Base-by-base conservation (phyloP, 1,284 basidiomycete species). In the Pterulicium gracile region DNA sequence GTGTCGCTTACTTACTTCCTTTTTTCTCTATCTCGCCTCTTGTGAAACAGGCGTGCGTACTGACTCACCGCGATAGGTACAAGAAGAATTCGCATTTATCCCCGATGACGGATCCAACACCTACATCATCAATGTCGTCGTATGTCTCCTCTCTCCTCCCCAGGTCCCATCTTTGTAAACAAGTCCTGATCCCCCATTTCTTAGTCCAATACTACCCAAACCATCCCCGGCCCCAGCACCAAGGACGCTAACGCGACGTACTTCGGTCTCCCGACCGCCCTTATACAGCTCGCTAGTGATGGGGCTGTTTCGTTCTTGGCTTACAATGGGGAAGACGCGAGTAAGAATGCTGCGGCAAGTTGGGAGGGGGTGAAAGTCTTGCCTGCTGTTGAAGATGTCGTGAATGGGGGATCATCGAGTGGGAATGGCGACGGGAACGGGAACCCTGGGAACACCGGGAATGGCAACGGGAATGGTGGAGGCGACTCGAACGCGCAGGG, bases 61-160 rank as follows among this genome's bases (percentile, higher is more conserved):
- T n/a, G n/a, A n/a, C n/a, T n/a, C n/a, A n/a, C n/a, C n/a, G n/a
- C n/a, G n/a, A n/a, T 47, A 80, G 71, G 79, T 85, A n/a, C 88
- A 89, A 56, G 72, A 82, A 56, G 79, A 88, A 59, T 88, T 91
- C 61, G 85, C 84, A 2, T 94, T 81, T 64, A 74, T 94, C 48
- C 90, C 90, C 27, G 75, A 85, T 60, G 88, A 91, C 57, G 80
- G 79, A 47, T 85, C 83, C 7, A 69, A 72, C 22, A 82, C 86
- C 15, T 93, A 86, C 59, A 73, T 94, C 45, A 71, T 90, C 58
- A 83, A 88, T 56, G 84, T 87, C 43, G 72, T 78, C 64, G 77
- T 79, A 59, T 14, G 58, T 52, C 17, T 35, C 35, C 43, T 22
- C 15, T 21, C 40, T 14, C 18, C 43, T 42, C 32, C 35, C 17